Base-by-base conservation (phyloP, 805 yeast genomes). In the Cyberlindnera meyerae region DNA sequence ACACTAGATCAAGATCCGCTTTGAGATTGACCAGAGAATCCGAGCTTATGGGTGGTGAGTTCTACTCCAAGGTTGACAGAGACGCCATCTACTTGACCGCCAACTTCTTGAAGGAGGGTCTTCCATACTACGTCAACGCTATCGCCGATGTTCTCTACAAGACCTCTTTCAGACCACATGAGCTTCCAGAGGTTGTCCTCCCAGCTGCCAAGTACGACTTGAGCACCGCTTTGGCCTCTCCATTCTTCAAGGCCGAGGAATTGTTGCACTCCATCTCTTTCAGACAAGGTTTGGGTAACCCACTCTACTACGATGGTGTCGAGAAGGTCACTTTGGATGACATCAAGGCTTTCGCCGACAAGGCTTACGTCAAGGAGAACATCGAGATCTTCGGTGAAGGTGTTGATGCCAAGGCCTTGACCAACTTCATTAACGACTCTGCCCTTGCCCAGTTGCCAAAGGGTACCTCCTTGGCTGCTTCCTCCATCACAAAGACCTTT, bases 1-100 rank as follows among this genome's bases (percentile, higher is more conserved):
- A 83, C 73, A 87, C 96, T 39, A 71, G 71, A 44, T 62, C 77
- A 52, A 86, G 87, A 63, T 82, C 96, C 14, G 96, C 93, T 17
- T 73, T 93, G 60, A 84, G 97, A 70, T 72, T 89, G 57, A 83
- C 88, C 58, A 84, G 98, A 67, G 98, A 93, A 69, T 69, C 89
- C 34, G 98, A 90, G 70, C 76, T 93, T 48, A 72, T 90, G 48
- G 97, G 98, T 51, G 97, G 96, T 60, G 65, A 64, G 43, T 75
- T 87, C 63, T 58, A 73, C 33, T 70, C 95, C 30, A 54, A 58
- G 39, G 80, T 87, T 52, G 78, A 84, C 62, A 82, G 96, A 71
- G 97, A 93, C 61, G 71, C 81, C 54, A 75, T 93, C 47, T 76
- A 84, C 44, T 75, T 90, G 57, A 73, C 76, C 50, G 81, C 97